Conservation (phyloP, 2,329 filamentous ascomycete species). For the Mycocentrospora acerina region DNA sequence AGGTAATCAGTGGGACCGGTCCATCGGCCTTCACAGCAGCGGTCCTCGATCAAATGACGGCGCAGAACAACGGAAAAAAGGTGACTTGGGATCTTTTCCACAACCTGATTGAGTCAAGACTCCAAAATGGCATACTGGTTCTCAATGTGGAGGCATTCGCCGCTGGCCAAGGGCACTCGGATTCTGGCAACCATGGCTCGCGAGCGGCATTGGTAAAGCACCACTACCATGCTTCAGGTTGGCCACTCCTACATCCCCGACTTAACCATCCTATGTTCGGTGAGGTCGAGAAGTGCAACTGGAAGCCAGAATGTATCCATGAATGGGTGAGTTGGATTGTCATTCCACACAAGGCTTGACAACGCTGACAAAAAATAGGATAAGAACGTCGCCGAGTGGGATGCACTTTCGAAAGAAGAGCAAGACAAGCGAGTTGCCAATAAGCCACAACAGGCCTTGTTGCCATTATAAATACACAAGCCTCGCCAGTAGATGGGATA, state of each 20-base stretch:
- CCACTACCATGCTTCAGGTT: conserved; percentile 73
- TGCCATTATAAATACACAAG: too few relatives aligned
- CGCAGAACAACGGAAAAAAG: conserved; percentile 42
- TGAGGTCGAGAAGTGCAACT: conserved; percentile 71
- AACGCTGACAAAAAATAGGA: conserved; percentile 44
- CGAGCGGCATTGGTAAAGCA: conserved; percentile 69
- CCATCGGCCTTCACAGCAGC: conserved; percentile 69
- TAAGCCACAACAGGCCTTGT: conserved; percentile 22
- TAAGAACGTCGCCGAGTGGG: conserved; percentile 62
- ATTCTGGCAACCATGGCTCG: conserved; percentile 69
- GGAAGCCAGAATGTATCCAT: conserved; percentile 64
- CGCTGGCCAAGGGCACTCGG: conserved; percentile 71
- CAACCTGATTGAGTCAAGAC: conserved; percentile 64
- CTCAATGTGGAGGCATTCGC: conserved; percentile 72
- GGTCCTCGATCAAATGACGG: conserved; percentile 65
- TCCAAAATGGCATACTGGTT: conserved; percentile 65
- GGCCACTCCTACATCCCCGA: conserved; percentile 67
- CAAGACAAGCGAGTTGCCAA: conserved; percentile 53
- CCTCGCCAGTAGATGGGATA: too few relatives aligned
- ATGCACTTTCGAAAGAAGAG: conserved; percentile 60
- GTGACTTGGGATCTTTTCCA: conserved; percentile 68
- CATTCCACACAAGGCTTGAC: neutral
- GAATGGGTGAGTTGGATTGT: conserved; percentile 51
- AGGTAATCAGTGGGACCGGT: conserved; percentile 72
- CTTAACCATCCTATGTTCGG: conserved; percentile 69